Base-by-base conservation (phyloP, 345 rosid species). In the Salix koriyanagi region DNA sequence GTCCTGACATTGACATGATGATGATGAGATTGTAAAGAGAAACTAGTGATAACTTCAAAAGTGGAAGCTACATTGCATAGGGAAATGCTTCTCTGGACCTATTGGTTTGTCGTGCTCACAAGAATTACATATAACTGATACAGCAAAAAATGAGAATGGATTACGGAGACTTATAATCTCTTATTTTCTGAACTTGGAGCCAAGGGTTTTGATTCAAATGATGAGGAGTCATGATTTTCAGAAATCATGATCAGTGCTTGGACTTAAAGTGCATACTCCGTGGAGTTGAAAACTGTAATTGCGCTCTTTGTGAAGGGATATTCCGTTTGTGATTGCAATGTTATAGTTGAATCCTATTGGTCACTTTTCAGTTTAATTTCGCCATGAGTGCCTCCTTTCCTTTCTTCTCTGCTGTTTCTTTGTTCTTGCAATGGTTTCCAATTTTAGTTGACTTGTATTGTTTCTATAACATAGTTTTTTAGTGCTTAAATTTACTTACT, bases 31-130 rank as follows among this genome's bases (percentile, higher is more conserved):
- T 34, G 37, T n/a, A 67, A 64, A 25, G 15, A 32, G 15, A 32
- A 39, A 23, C 37, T 9, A 44, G 41, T 2, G 6, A 42, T 44
- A 44, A 42, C 5, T 5, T 16, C 32, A 6, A 50, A 62, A 28
- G 44, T 11, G 4, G 71, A 64, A 46, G 64, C 77, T 75, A 70
- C 77, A 64, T 42, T 69, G 34, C 44, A 56, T 54, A 16, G 23
- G 7, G 32, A 34, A 71, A 52, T 52, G 48, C 65, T 5, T 54
- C 75, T 54, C 11, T 21, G 26, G 62, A 23, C 23, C 15, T 58
- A 23, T 61, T 60, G 76, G 44, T 14, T 60, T 18, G 42, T 39
- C 42, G 34, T 58, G 32, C 60, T 41, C 44, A 41, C 44, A 7
- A 54, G 60, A n/a, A 54, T 54, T 23, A 41, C 28, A 32, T 19